Evolutionary conservation across 2,329 filamentous ascomycete species (phyloP), one percentile per base, ranked within the genome.

Genomic region (Chrysoporthe cubensis): DNA sequence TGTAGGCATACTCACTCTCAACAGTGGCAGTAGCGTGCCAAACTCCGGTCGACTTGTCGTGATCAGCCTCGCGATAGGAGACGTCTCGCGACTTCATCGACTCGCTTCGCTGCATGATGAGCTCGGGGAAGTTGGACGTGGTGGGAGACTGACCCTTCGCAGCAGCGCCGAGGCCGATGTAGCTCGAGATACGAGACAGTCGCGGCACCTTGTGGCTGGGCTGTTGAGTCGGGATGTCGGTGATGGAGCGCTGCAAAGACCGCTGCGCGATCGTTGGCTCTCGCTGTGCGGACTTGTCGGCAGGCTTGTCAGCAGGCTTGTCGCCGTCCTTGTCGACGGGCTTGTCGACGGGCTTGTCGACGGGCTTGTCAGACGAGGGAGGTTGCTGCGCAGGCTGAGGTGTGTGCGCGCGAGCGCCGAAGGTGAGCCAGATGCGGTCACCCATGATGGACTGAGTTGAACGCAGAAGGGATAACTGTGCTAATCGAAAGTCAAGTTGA

Each of bases 141-240:
- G 59, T 54, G 2, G 66, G 11, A 40, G 62, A 37, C 34, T 68
- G 58, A 13, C 46, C 48, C 44, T 64, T 68, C 8, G 69, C 61
- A 6, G 46, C 50, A 54, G 40, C 34, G 56, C 66, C 61, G 21
- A 70, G n/a, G 34, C 64, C 58, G 43, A 70, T 66, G 60, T 64
- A 70, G 64, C 66, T 70, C 16, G 69, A 64, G 48, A 69, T 69
- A 3, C 62, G 67, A 54, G 56, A 26, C n/a, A 70, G 54, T n/a
- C 43, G 62, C n/a, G 61, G 56, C 16, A 64, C 40, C 64, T 66
- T 69, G 60, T 37, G 40, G 34, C 50, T 2, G 11, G 48, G n/a
- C 58, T 69, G 68, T 9, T 59, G 62, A 34, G n/a, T 42, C 5
- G 34, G 34, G 50, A 56, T 40, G 21, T 65, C 58, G n/a, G 68